These are phyloP conservation scores for Aureobasidium sp. DNA, from an alignment of 2,329 filamentous ascomycete genomes.

Conservation along the genomic window DNA sequence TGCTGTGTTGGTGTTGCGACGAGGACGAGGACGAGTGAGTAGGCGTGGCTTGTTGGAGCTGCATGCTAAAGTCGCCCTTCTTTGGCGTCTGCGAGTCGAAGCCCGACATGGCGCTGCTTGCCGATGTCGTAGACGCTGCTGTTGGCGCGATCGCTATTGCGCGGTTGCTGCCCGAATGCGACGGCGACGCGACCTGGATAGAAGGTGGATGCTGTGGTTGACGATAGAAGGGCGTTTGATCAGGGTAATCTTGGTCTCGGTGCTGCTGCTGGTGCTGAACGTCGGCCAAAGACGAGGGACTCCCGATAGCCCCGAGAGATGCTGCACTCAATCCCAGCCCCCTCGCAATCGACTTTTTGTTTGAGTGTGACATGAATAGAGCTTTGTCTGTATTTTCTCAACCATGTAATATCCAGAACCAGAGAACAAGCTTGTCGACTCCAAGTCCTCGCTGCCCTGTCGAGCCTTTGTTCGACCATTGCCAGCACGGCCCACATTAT, in stretches of 20 bases:
- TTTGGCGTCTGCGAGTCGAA: slow-evolving; percentile 40
- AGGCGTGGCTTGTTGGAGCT: slow-evolving; percentile 47
- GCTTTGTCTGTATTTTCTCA: background rate
- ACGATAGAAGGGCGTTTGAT: background rate
- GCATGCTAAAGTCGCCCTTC: slow-evolving; percentile 48
- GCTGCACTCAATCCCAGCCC: slow-evolving; percentile 1
- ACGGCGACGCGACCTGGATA: background rate
- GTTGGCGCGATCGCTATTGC: background rate
- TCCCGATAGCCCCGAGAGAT: background rate
- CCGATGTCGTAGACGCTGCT: background rate
- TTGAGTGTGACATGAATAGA: background rate
- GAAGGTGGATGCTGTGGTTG: background rate
- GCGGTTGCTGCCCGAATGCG: background rate
- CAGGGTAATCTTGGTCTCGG: background rate
- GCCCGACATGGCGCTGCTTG: slow-evolving; percentile 5
- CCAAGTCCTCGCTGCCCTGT: background rate
- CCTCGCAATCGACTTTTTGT: background rate
- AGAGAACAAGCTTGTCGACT: background rate
- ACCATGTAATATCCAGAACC: background rate
- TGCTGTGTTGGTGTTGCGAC: slow-evolving; percentile 14
- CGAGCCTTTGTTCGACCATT: background rate
- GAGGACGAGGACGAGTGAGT: slow-evolving; percentile 15
- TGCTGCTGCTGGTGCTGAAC: background rate
- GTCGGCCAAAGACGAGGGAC: background rate
- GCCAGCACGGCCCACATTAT: background rate